Evolutionary conservation across 192 early-diverging fungal species (phyloP), one percentile per base, ranked within the genome.

Genomic region (Coemansia sp.): DNA sequence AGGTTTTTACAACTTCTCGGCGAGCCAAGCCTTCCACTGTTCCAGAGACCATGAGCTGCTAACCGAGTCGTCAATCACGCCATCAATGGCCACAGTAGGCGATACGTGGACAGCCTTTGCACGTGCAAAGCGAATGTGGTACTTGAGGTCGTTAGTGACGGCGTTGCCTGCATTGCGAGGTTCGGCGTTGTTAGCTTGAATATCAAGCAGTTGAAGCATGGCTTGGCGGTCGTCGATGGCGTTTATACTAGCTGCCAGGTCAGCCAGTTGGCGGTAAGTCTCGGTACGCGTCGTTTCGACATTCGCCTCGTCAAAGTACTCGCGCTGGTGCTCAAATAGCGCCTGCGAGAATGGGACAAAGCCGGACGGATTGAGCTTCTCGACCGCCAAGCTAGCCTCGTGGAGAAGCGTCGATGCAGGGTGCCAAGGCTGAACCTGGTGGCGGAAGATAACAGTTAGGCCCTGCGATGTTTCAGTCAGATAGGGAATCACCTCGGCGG

Each of bases 401-500:
- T 93, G 90, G 57, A 92, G 72, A 33, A 92, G 62, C 4, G 89
- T 90, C 2, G 89, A 90, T 24, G 76, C 70, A 0, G 92, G 92
- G 72, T 95, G 92, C 93, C 93, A 94, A 1, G 92, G 89, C 63
- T 94, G 93, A 51, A 95, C 83, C 74, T 95, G 93, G 67, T 95
- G 91, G 17, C 92, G 84, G 70, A 95, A 89, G 16, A 91, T 72
- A 48, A 95, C 73, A 37, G 89, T 83, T 3, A 90, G 75, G 31
- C 86, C 68, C 5, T 62, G 66, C 27, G 86, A 68, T 36, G 86
- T 16, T 24, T 78, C 11, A 3, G 74, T 64, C 9, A 90, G 53
- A 48, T 71, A 84, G 6, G 90, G 88, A 53, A 89, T 35, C 14
- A 93, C 79, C 59, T 88, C 77, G 24, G 72, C 35, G 36, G 76